These are phyloP conservation scores for Leccinum obscurum DNA, from an alignment of 768 basidiomycete genomes.

Conservation along the genomic window DNA sequence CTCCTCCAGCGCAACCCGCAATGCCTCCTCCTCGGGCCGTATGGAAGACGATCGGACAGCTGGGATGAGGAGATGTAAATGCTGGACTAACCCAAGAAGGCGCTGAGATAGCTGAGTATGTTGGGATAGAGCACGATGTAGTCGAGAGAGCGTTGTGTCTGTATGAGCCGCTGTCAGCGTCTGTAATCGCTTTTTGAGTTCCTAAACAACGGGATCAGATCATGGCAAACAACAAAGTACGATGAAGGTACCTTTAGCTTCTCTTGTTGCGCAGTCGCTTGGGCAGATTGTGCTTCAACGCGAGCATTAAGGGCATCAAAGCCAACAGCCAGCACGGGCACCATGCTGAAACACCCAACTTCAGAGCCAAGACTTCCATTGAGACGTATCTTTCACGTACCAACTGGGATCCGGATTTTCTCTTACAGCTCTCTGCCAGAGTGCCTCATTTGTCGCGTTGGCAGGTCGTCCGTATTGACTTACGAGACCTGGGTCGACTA, in stretches of 20 bases:
- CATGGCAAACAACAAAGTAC: neutral
- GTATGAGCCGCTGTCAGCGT: slow-evolving; percentile 61
- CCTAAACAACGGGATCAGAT: slow-evolving; percentile 36
- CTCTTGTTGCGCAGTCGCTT: slow-evolving; percentile 66
- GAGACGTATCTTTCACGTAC: slow-evolving; percentile 36
- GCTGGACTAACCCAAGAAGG: slow-evolving; percentile 67
- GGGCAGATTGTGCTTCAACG: slow-evolving; percentile 70
- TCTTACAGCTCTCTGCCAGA: slow-evolving; percentile 76
- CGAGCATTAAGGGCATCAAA: slow-evolving; percentile 81
- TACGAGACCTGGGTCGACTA: slow-evolving; percentile 70
- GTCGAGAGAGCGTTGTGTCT: slow-evolving; percentile 65
- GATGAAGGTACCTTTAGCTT: slow-evolving; percentile 50
- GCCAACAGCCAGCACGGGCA: slow-evolving; percentile 77
- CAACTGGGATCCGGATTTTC: slow-evolving; percentile 84
- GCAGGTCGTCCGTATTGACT: slow-evolving; percentile 67
- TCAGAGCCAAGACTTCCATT: slow-evolving; percentile 1
- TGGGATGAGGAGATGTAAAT: slow-evolving; percentile 78
- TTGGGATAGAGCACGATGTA: slow-evolving; percentile 57
- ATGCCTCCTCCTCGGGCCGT: slow-evolving; percentile 75
- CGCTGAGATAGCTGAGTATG: slow-evolving; percentile 74
- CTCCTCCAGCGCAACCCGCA: slow-evolving; percentile 70
- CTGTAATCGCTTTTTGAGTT: slow-evolving; percentile 65
- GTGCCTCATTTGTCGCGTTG: slow-evolving; percentile 66
- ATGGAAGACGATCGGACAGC: slow-evolving; percentile 73
- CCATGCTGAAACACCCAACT: slow-evolving; percentile 48